These are phyloP conservation scores for Cladobotryum mycophilum DNA, from an alignment of 2,329 filamentous ascomycete species.

Conservation along the genomic window DNA sequence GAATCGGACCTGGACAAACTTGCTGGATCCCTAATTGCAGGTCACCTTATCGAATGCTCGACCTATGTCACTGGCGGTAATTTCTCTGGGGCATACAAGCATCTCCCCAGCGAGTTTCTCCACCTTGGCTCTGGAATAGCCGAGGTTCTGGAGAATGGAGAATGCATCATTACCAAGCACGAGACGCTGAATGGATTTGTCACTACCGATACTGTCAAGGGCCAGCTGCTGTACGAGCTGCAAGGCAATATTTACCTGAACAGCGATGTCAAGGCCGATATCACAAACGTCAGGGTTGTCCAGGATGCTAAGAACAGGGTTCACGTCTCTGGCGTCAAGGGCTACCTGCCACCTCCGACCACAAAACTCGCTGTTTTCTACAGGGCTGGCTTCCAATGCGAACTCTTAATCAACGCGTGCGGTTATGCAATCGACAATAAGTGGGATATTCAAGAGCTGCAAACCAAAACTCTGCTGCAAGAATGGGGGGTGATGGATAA, in stretches of 20 bases:
- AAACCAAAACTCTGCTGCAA: conserved; percentile 38
- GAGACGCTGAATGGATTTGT: conserved; percentile 36
- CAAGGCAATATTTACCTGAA: conserved; percentile 44
- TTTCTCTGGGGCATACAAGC: conserved; percentile 36
- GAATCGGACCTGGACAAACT: conserved; percentile 39
- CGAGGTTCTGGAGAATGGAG: conserved; percentile 39
- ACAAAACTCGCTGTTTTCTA: conserved; percentile 48
- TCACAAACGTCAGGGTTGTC: conserved; percentile 29
- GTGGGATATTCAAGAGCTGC: conserved; percentile 42
- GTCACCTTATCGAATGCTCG: conserved; percentile 46
- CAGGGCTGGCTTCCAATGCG: conserved; percentile 40
- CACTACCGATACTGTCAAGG: conserved; percentile 30
- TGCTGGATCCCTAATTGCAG: conserved; percentile 39
- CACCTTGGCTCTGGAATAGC: conserved; percentile 43
- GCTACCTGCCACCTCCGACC: conserved; percentile 40
- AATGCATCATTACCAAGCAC: conserved; percentile 44
- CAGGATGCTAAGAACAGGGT: conserved; percentile 32
- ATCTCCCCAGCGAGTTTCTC: conserved; percentile 15
- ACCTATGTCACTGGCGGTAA: conserved; percentile 47
- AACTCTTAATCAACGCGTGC: conserved; percentile 38
- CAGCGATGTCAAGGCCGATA: conserved; percentile 39
- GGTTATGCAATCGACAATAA: conserved; percentile 44
- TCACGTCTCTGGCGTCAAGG: conserved; percentile 33
- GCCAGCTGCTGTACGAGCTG: conserved; percentile 44
- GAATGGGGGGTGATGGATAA: conserved; percentile 30